Percentiles rank a stretch among this genome's conserved stretches.
phyloP scores from a whole-genome alignment of 139 green algal species.

The Diplosphaera chodatii region DNA sequence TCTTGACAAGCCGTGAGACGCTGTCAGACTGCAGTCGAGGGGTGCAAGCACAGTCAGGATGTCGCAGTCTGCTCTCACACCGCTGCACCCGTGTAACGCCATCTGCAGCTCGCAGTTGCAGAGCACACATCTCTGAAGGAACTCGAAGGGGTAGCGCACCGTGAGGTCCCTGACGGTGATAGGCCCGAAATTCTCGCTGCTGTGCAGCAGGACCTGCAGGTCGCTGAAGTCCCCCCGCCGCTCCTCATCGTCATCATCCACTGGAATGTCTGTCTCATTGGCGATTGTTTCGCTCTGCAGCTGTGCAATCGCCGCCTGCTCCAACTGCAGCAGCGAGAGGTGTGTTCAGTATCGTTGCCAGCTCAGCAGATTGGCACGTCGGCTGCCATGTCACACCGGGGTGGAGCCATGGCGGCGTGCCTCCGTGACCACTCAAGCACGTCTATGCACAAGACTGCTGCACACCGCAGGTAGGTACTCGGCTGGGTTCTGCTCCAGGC shows the following conservation, averaged over 20 bases:
- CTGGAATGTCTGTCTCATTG: constrained; percentile 23
- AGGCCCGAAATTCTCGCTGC: constrained; percentile 39
- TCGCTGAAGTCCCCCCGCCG: constrained; percentile 24
- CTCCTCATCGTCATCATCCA: constrained; percentile 30
- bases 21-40: constrained; percentile 56
- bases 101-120: too few relatives aligned
- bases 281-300: constrained; percentile 45
- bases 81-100: too few relatives aligned
- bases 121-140: too few relatives aligned
- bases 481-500: constrained; percentile 51
- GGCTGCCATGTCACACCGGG: too few relatives aligned
- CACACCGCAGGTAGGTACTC: constrained; percentile 73
- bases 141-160: constrained; percentile 8
- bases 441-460: not conserved
- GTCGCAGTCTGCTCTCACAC: constrained; percentile 7
- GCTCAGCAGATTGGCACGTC: too few relatives aligned
- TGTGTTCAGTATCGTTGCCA: too few relatives aligned
- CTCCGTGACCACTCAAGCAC: too few relatives aligned
- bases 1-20: constrained; percentile 87
- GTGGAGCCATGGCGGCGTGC: too few relatives aligned
- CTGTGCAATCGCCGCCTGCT: constrained; percentile 61
- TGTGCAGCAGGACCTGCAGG: constrained; percentile 55
- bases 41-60: too few relatives aligned
- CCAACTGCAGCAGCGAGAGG: constrained; percentile 43
- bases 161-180: constrained; percentile 54